Percentiles rank a stretch among this genome's conserved stretches.
Conservation (phyloP, 139 green algal genomes). For the Gonium pectorale region DNA sequence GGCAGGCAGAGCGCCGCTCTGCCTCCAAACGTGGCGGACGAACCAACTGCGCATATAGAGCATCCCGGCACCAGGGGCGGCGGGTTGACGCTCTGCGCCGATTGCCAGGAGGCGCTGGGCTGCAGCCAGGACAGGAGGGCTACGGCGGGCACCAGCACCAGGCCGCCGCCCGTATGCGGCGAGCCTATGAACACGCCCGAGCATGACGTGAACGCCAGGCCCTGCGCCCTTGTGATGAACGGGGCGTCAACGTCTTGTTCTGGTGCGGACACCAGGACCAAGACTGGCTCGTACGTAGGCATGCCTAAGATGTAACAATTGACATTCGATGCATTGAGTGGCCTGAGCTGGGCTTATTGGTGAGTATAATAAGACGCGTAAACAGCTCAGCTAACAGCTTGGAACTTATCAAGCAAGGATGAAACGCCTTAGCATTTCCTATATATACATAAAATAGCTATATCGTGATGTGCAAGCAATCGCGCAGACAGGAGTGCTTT, state of each 20-base stretch:
- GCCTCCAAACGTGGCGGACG: not conserved
- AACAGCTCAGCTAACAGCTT: too few species aligned
- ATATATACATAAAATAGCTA: not conserved
- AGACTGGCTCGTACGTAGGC: slow-evolving; percentile 1
- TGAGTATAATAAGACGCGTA: too few species aligned
- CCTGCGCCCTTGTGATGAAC: not conserved
- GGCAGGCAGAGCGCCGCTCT: not conserved
- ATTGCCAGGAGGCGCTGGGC: not conserved
- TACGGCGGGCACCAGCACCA: not conserved
- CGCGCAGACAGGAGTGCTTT: too few species aligned
- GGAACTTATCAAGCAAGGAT: too few species aligned
- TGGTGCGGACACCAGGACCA: not conserved
- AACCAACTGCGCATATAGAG: slow-evolving; percentile 5
- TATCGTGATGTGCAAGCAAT: too few species aligned
- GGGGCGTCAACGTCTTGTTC: not conserved
- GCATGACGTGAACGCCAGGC: slow-evolving; percentile 7
- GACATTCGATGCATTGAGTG: not conserved
- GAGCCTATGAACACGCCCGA: not conserved
- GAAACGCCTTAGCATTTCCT: too few species aligned
- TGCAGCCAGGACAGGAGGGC: not conserved
- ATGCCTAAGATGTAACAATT: not conserved
- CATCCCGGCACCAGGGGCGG: not conserved
- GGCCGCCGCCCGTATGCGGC: too few species aligned
- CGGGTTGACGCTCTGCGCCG: not conserved
- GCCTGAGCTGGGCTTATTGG: not conserved